These are phyloP conservation scores for Entelexis sorbosivorans DNA, from an alignment of 1,139 yeast species.

Conservation along the genomic window DNA sequence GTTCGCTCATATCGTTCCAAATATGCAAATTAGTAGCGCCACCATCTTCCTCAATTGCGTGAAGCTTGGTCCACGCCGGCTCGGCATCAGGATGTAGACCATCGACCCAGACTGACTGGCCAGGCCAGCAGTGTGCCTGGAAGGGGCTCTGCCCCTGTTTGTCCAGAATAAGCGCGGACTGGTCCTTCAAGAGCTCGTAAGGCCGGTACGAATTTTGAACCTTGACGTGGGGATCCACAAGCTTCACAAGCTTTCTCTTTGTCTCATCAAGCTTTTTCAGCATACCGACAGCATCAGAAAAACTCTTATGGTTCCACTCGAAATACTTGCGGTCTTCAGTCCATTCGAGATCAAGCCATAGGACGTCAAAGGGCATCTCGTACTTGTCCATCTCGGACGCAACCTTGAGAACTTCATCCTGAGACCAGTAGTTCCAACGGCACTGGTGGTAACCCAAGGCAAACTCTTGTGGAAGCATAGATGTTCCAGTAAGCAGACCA, in stretches of 20 bases:
- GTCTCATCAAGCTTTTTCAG: slow-evolving; percentile 51
- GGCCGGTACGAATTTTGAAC: slow-evolving; percentile 46
- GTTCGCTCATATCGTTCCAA: slow-evolving; percentile 99
- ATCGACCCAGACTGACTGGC: slow-evolving; percentile 89
- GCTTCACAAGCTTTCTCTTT: slow-evolving; percentile 70
- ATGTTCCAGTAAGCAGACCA: slow-evolving; percentile 63
- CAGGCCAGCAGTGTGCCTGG: slow-evolving; percentile 97
- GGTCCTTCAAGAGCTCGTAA: slow-evolving; percentile 41
- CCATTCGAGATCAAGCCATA: slow-evolving; percentile 94
- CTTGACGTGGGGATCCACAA: slow-evolving; percentile 88
- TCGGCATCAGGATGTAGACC: slow-evolving; percentile 56
- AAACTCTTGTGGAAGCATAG: slow-evolving; percentile 66
- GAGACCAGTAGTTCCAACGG: slow-evolving; percentile 92
- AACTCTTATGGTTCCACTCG: slow-evolving; percentile 71
- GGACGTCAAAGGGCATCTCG: slow-evolving; percentile 76
- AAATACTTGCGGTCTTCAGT: slow-evolving; percentile 77
- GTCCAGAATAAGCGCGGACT: slow-evolving; percentile 30
- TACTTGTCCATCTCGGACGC: slow-evolving; percentile 57
- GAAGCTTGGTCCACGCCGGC: slow-evolving; percentile 48
- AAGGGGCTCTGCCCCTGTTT: slow-evolving; percentile 42
- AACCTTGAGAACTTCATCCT: slow-evolving; percentile 66
- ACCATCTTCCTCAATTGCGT: slow-evolving; percentile 39
- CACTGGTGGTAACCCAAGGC: slow-evolving; percentile 91
- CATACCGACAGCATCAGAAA: slow-evolving; percentile 67
- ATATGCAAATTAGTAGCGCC: slow-evolving; percentile 54